These are phyloP conservation scores for Penicillium capsulatum DNA, from an alignment of 2,329 filamentous ascomycete species.

Conservation along the genomic window DNA sequence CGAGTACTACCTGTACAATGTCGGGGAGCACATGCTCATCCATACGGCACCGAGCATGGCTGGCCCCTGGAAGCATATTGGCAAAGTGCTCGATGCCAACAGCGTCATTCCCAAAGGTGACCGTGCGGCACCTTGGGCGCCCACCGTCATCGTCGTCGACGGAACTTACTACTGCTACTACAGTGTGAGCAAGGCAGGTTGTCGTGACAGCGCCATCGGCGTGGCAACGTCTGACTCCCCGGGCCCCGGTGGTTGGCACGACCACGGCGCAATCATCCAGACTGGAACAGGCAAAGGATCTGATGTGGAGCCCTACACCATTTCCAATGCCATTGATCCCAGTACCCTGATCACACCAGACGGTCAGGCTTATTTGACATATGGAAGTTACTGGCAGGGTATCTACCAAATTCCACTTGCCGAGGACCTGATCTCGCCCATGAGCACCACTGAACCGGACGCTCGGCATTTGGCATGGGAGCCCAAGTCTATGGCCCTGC, in stretches of 20 bases:
- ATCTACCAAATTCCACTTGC: conserved; percentile 58
- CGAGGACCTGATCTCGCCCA: conserved; percentile 22
- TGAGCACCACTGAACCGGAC: conserved; percentile 20
- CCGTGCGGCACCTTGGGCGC: conserved; percentile 48
- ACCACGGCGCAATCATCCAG: conserved; percentile 36
- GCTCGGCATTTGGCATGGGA: conserved; percentile 30
- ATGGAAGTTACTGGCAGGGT: conserved; percentile 66
- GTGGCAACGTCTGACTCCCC: conserved; percentile 47
- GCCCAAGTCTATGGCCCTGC: conserved; percentile 17
- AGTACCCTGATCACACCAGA: conserved; percentile 45
- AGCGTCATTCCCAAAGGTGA: conserved; percentile 35
- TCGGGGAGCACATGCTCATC: conserved; percentile 31
- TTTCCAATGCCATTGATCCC: conserved; percentile 60
- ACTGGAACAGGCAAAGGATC: conserved; percentile 30
- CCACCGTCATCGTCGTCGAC: conserved; percentile 56
- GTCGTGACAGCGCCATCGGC: conserved; percentile 60
- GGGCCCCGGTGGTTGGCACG: conserved; percentile 32
- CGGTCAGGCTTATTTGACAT: conserved; percentile 50
- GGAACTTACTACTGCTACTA: conserved; percentile 63
- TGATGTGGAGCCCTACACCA: conserved; percentile 31
- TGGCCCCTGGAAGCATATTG: conserved; percentile 31
- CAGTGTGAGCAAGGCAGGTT: conserved; percentile 58
- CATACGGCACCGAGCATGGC: conserved; percentile 26
- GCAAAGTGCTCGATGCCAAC: conserved; percentile 27
- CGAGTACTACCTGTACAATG: conserved; percentile 33